Evolutionary conservation across 495 filamentous ascomycete species (phyloP), one percentile per base, ranked within the genome.

Genomic region (Aspergillus haitiensis): DNA sequence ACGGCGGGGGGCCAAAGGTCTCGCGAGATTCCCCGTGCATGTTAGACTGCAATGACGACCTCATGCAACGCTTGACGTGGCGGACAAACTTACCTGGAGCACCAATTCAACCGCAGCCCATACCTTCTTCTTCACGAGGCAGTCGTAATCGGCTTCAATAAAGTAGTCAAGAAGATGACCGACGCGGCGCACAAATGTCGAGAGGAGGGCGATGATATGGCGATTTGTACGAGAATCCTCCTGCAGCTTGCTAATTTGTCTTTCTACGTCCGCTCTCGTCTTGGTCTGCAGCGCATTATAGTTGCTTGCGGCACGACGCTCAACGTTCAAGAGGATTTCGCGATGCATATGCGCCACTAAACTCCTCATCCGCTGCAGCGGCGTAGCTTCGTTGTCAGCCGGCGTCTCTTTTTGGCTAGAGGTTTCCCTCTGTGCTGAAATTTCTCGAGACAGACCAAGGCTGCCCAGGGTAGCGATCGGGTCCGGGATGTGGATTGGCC

Each of bases 71-170:
- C 9, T 6, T 10, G 21, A 21, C 6, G n/a, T 46, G 36, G 36
- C 0, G 40, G 37, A 11, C 3, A 33, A 32, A 35, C 35, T 1
- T 57, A 57, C 55, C 42, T 40, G 15, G 18, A 58, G 53, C 13
- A 58, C 34, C 2, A 16, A 1, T 45, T 48, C 18, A 9, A 51
- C 45, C 10, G 59, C 59, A 18, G 59, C 59, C 59, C 52, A 61
- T 7, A 56, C 27, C 33, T 61, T 61, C 45, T 44, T 44, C 46
- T 55, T 56, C 0, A 61, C 34, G 44, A 61, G 51, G 32, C 59
- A 61, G 35, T 61, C 52, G 37, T 56, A 52, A 18, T 56, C 35
- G 1, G 6, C 6, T 18, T 50, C 52, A 18, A 61, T 61, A 39
- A 56, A 61, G 21, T 9, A 27, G 7, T 56, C 52, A 6, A 61